phyloP scores from a whole-genome alignment of 2,329 filamentous ascomycete genomes.

The Davidsoniella neocaledoniae region DNA sequence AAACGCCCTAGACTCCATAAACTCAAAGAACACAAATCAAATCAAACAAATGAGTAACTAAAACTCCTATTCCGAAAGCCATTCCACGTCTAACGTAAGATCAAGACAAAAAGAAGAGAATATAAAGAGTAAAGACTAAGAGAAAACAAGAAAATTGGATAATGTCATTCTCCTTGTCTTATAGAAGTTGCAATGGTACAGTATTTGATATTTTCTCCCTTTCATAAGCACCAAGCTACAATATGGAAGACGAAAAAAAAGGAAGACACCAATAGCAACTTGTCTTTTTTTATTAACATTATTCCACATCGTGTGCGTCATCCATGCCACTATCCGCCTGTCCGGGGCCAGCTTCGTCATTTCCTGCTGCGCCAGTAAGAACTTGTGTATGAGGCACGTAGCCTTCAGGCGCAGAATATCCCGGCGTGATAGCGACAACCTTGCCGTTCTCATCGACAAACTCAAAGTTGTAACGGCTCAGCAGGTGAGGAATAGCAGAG shows the following conservation, averaged over 20 bases:
- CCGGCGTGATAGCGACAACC: constrained; percentile 70
- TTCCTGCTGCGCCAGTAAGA: constrained; percentile 30
- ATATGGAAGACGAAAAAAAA: background rate
- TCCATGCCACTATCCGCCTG: constrained; percentile 27
- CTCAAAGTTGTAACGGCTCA: constrained; percentile 93
- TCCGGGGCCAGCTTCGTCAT: constrained; percentile 23
- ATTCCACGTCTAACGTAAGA: background rate
- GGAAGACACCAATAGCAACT: too few relatives aligned
- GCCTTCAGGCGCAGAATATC: constrained; percentile 36
- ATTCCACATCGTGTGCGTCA: constrained; percentile 12
- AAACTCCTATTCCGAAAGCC: too few relatives aligned
- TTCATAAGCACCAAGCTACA: background rate
- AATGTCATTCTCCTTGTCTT: too few relatives aligned
- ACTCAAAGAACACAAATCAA: too few relatives aligned
- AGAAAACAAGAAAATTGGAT: background rate
- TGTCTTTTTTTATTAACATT: background rate
- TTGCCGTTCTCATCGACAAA: constrained; percentile 89
- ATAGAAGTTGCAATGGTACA: too few relatives aligned
- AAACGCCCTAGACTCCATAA: too few relatives aligned
- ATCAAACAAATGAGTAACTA: too few relatives aligned
- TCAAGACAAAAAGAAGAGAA: background rate
- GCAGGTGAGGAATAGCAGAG: constrained; percentile 84
- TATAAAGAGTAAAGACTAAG: background rate
- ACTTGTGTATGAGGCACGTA: constrained; percentile 49
- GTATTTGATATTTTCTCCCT: too few relatives aligned